Evolutionary conservation across 1,139 yeast species (phyloP), one percentile per base, ranked within the genome.

Genomic region (Yamadazyma atmosphaerica): DNA sequence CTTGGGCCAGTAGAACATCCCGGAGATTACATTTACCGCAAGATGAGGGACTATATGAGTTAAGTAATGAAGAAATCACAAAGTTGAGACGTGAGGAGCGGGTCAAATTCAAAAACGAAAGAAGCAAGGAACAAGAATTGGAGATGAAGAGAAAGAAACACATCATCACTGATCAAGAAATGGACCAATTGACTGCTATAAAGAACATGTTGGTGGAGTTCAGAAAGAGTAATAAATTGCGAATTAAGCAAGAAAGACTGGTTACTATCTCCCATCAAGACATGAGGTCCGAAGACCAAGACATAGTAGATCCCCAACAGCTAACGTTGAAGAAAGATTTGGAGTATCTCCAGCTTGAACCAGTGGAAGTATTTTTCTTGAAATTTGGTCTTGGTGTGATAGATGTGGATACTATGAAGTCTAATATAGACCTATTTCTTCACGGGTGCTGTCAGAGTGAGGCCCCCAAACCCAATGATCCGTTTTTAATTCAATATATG

Each of bases 31-130:
- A 84, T 37, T 61, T 71, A 28, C 46, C 40, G 10, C 46, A 73
- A 12, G 73, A 70, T 10, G 55, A 67, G 10, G 65, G 63, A 14
- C 62, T 59, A 8, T 47, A 50, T 39, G 57, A 56, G 22, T 45
- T 63, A 15, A 72, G 80, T 9, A 69, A 83, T 38, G 98, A 92
- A 61, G 95, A 86, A 47, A 62, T 89, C 22, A 90, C 97, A 1
- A 74, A 74, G 34, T 65, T 71, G 18, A 71, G 99, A 53, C 71
- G 99, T 43, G 74, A 71, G 18, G 88, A 86, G 51, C 72, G 98
- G 32, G 72, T 77, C 35, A 72, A 72, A 50, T 89, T 87, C 70
- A 92, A 92, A 57, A 60, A 60, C 31, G 80, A 81, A 45, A 64
- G 77, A 38, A 55, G 65, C 24, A 58, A 56, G 40, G 53, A 65